Conservation (phyloP, 2,329 filamentous ascomycete species). For the Hysterium pulicare region DNA sequence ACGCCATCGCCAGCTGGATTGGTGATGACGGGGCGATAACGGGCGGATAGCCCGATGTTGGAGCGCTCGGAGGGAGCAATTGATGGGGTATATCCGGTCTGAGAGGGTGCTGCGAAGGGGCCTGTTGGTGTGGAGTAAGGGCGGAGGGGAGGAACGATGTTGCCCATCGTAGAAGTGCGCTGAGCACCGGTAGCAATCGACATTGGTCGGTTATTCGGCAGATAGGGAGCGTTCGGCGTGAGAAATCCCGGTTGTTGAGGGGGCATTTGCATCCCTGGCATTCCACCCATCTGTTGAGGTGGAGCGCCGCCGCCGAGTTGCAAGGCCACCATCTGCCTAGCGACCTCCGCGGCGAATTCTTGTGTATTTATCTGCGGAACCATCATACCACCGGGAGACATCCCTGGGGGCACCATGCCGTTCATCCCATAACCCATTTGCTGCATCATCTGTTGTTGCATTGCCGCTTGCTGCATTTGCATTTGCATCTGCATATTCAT, state of each 20-base stretch:
- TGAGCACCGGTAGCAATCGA: constrained; percentile 39
- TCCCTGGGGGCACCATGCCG: neutral
- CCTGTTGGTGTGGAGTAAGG: constrained; percentile 25
- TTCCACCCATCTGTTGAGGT: constrained; percentile 1
- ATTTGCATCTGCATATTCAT: constrained; percentile 94
- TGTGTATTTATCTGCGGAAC: constrained; percentile 21
- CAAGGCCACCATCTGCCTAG: constrained; percentile 17
- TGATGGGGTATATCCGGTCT: constrained; percentile 71
- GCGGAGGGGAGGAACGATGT: constrained; percentile 31
- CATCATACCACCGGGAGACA: constrained; percentile 20
- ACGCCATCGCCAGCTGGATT: constrained; percentile 15
- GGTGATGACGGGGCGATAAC: constrained; percentile 81
- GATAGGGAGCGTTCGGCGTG: constrained; percentile 23
- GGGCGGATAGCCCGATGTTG: constrained; percentile 83
- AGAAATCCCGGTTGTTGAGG: constrained; percentile 4
- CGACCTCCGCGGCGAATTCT: constrained; percentile 22
- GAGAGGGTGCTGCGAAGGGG: constrained; percentile 21
- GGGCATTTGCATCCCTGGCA: neutral
- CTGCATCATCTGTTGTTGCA: constrained; percentile 27
- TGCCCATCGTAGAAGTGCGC: constrained; percentile 4
- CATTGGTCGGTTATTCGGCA: constrained; percentile 40
- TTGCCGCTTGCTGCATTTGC: constrained; percentile 28
- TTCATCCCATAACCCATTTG: constrained; percentile 53
- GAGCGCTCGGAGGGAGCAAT: constrained; percentile 95
- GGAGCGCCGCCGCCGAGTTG: constrained; percentile 9